Evolutionary conservation across 2,329 filamentous ascomycete species (phyloP).

Genomic region (Stenocarpella maydis): DNA sequence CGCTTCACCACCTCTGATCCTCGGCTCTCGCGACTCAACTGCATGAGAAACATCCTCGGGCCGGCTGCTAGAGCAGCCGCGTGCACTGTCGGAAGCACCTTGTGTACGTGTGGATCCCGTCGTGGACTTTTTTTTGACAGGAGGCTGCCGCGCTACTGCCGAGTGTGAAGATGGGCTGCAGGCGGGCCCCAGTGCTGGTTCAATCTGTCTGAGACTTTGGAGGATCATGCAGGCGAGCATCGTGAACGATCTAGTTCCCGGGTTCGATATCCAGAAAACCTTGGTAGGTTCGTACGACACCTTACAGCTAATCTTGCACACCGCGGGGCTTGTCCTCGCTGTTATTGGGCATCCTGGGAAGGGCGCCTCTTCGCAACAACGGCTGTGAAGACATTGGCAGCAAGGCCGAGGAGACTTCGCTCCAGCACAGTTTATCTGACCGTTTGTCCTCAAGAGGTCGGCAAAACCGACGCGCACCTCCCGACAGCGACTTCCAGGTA

Average conservation of each 20-base stretch:
- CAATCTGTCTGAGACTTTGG: conserved; percentile 19
- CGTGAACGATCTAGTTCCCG: conserved; percentile 16
- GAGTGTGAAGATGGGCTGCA: conserved; percentile 14
- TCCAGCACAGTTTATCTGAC: background rate
- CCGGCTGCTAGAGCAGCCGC: conserved; percentile 9
- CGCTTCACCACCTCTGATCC: conserved; percentile 13
- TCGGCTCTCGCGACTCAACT: conserved; percentile 12
- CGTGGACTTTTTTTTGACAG: conserved; percentile 2
- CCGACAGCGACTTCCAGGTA: background rate
- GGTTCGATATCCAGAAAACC: conserved; percentile 1
- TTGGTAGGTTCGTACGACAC: background rate
- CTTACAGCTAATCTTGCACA: background rate
- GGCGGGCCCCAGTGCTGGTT: conserved; percentile 6
- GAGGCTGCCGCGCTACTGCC: conserved; percentile 10
- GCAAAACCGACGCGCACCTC: background rate
- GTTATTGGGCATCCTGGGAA: background rate
- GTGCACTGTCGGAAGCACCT: background rate
- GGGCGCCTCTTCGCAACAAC: background rate
- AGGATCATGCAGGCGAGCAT: conserved; percentile 28
- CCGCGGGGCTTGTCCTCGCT: background rate
- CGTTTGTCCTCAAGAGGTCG: background rate
- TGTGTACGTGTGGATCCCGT: background rate
- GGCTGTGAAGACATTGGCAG: background rate
- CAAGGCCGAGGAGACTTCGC: background rate
- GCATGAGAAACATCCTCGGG: conserved; percentile 9